Base-by-base conservation (phyloP, 2,329 filamentous ascomycete species). In the Aspergillus sp. region DNA sequence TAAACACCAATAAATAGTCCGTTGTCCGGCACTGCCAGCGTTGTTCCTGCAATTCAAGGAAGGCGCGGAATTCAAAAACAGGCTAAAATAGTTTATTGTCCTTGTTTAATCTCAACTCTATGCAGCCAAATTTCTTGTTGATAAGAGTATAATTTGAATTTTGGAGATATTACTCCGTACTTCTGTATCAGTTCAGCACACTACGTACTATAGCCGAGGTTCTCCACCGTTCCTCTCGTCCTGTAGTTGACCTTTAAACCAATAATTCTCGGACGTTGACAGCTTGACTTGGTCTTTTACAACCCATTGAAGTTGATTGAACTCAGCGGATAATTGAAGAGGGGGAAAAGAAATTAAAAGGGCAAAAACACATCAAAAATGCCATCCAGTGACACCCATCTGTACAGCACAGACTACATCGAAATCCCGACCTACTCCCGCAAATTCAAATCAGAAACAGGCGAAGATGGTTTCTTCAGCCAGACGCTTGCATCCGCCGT, bases 401-500 rank as follows among this genome's bases (percentile, higher is more conserved):
- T 25, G 15, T 28, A 45, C 46, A 25, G 28, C 23, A 13, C 46
- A 4, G 13, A 28, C 62, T 80, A 80, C 68, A 71, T 68, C 50
- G 66, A 75, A 31, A 75, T 80, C 57, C 68, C 70, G 48, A 80
- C 78, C 50, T 76, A 74, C 63, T 78, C 78, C 2, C 76, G 80
- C 11, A 69, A 69, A 11, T 66, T 71, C 64, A 81, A 81, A 63
- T 70, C 73, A 8, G 62, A 69, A 38, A 73, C 73, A 9, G 78
- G 79, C 50, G 80, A 81, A 72, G 79, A 82, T 59, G 74, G 74
- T 56, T 81, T 75, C 70, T 77, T 81, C 59, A 71, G 75, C 8
- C 65, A 69, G 31, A 81, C 79, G 1, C 47, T 57, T 15, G 45
- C 47, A 7, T 57, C 55, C 34, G 23, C 47, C 7, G 45, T 34